These are phyloP conservation scores for Castanea sativa DNA, from an alignment of 306 rosid genomes.

Conservation along the genomic window DNA sequence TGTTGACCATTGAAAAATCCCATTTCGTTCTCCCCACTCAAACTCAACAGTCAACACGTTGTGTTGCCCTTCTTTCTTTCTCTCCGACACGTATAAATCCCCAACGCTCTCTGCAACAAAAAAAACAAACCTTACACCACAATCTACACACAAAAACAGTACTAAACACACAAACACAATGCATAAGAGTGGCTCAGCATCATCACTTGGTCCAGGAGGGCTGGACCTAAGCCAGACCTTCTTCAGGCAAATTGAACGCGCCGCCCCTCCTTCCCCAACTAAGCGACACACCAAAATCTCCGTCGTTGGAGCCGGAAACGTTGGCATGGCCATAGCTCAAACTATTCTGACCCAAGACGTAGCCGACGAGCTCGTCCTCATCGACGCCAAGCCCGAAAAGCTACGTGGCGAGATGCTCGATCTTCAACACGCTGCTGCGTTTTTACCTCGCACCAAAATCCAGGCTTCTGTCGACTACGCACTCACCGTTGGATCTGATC, in stretches of 20 bases:
- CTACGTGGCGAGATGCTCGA: slow-evolving; percentile 96
- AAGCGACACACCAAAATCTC: slow-evolving; percentile 67
- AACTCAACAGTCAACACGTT: too few species aligned
- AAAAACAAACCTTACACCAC: neutral
- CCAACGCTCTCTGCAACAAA: neutral
- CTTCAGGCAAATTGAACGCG: slow-evolving; percentile 55
- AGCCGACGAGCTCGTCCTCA: slow-evolving; percentile 72
- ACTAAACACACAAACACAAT: slow-evolving; percentile 9
- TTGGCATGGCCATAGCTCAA: slow-evolving; percentile 98
- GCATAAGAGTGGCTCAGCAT: slow-evolving; percentile 60
- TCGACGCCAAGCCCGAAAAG: slow-evolving; percentile 66
- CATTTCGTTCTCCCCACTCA: neutral
- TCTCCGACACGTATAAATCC: neutral
- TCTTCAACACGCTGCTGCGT: slow-evolving; percentile 92
- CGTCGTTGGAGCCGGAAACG: slow-evolving; percentile 84
- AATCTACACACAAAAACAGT: neutral
- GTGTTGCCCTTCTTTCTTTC: too few species aligned
- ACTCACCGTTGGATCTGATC: slow-evolving; percentile 63
- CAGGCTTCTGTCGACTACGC: slow-evolving; percentile 72
- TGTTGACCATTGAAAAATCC: neutral
- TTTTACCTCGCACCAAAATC: slow-evolving; percentile 88
- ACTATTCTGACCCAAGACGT: slow-evolving; percentile 87
- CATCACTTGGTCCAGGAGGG: slow-evolving; percentile 70
- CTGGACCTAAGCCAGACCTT: slow-evolving; percentile 61
- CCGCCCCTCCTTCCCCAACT: slow-evolving; percentile 57